Conservation (phyloP, 2,329 filamentous ascomycete genomes). For the Ophiostoma australiae region DNA sequence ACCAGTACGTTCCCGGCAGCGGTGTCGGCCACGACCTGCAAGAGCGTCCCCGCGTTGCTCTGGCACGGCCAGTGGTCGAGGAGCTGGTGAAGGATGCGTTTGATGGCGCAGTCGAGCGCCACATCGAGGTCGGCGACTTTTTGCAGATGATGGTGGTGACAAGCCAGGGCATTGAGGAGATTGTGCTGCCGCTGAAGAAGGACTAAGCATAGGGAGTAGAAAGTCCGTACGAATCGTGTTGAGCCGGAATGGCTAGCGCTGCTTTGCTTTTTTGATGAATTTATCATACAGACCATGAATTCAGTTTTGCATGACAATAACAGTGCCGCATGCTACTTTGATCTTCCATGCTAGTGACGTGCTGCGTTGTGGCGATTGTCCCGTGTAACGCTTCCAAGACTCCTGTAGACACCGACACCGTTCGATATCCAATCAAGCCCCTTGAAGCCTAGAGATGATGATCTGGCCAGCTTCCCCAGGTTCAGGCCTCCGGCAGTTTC, state of each 20-base stretch:
- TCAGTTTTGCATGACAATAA: background rate
- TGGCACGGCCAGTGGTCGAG: constrained; percentile 71
- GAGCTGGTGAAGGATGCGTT: constrained; percentile 94
- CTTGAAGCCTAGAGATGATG: background rate
- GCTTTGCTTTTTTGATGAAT: constrained; percentile 6
- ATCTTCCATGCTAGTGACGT: background rate
- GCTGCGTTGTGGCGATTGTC: background rate
- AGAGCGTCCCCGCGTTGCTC: constrained; percentile 63
- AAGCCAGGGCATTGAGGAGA: constrained; percentile 80
- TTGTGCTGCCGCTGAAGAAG: constrained; percentile 78
- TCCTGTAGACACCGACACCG: background rate
- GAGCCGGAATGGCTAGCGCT: constrained; percentile 4
- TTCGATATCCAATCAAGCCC: background rate
- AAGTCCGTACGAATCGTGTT: background rate
- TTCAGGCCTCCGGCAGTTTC: background rate
- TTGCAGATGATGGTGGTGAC: constrained; percentile 95
- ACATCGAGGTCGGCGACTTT: constrained; percentile 97
- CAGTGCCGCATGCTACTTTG: background rate
- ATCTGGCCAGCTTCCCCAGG: background rate
- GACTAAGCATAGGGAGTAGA: constrained; percentile 53
- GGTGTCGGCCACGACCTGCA: constrained; percentile 76
- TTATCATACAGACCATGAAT: constrained; percentile 4
- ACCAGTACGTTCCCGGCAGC: constrained; percentile 87
- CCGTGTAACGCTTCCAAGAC: background rate
- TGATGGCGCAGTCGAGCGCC: constrained; percentile 94